Evolutionary conservation across 768 basidiomycete genomes (phyloP).

Genomic region (Fomitopsis pulvina): DNA sequence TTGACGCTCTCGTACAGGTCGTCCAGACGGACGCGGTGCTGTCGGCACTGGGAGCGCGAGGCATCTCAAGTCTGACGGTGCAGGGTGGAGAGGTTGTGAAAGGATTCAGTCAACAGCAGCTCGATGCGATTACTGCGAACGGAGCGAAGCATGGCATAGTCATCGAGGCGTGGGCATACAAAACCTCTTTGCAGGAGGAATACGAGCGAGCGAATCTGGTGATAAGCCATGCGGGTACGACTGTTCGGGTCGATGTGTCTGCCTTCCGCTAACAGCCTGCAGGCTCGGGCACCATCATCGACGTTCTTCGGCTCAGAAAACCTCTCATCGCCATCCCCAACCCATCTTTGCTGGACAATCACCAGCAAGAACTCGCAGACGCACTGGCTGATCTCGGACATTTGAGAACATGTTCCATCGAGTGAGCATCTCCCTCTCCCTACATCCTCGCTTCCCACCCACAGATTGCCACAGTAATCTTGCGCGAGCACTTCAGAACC

Average conservation of each 20-base stretch:
- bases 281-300: conserved; percentile 95
- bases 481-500: conserved; percentile 42
- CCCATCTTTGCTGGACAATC: conserved; percentile 81
- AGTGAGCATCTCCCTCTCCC: conserved; percentile 37
- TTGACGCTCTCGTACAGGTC: conserved; percentile 64
- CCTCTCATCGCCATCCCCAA: conserved; percentile 88
- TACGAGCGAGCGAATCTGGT: conserved; percentile 68
- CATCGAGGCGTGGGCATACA: conserved; percentile 70
- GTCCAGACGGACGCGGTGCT: conserved; percentile 56
- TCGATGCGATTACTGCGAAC: conserved; percentile 16
- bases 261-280: neutral
- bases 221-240: conserved; percentile 86
- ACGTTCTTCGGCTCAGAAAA: conserved; percentile 70
- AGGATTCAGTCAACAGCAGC: conserved; percentile 18
- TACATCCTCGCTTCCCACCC: neutral
- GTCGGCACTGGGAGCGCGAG: conserved; percentile 40
- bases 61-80: conserved; percentile 57
- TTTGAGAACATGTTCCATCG: conserved; percentile 47
- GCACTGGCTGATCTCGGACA: conserved; percentile 54
- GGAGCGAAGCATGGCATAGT: conserved; percentile 21
- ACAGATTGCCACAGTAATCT: conserved; percentile 37
- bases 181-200: conserved; percentile 60
- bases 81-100: conserved; percentile 68
- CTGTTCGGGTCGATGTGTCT: neutral
- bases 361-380: conserved; percentile 84